A percentile compares a stretch with the other conserved stretches of the same genome.
phyloP scores from a whole-genome alignment of 1,284 basidiomycete genomes.

The Fistulina hepatica region DNA sequence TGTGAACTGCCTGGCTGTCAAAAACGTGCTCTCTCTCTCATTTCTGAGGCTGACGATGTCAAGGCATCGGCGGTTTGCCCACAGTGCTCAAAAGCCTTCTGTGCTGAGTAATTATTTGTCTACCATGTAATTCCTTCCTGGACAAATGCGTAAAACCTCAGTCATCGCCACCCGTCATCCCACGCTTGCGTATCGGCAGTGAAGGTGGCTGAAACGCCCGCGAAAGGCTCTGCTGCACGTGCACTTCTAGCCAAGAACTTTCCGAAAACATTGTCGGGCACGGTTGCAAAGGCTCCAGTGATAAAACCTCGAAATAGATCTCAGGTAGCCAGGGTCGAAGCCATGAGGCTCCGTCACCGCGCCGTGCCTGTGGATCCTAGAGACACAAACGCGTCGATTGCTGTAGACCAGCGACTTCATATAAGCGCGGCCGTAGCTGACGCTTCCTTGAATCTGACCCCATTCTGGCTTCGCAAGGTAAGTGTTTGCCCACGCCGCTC shows the following conservation, averaged over 20 bases:
- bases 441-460: constrained; percentile 26
- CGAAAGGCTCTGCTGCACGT: constrained; percentile 36
- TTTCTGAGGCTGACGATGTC: constrained; percentile 19
- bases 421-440: constrained; percentile 32
- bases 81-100: constrained; percentile 48
- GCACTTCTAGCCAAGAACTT: constrained; percentile 48
- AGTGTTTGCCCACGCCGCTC: constrained; percentile 8
- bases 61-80: constrained; percentile 32
- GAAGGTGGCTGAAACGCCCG: constrained; percentile 16
- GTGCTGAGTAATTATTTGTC: constrained; percentile 38
- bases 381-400: constrained; percentile 33
- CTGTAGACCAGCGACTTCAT: constrained; percentile 46
- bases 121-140: constrained; percentile 1
- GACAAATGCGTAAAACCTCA: constrained; percentile 17
- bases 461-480: constrained; percentile 65
- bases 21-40: constrained; percentile 39
- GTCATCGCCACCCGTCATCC: constrained; percentile 50
- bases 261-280: constrained; percentile 20
- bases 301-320: constrained; percentile 44
- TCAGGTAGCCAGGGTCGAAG: constrained; percentile 43
- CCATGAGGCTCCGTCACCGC: constrained; percentile 64
- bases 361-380: constrained; percentile 52
- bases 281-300: constrained; percentile 15
- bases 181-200: constrained; percentile 34
- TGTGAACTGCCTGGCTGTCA: constrained; percentile 42